Evolutionary conservation across 495 filamentous ascomycete genomes (phyloP).

Genomic region (Cudoniella acicularis): DNA sequence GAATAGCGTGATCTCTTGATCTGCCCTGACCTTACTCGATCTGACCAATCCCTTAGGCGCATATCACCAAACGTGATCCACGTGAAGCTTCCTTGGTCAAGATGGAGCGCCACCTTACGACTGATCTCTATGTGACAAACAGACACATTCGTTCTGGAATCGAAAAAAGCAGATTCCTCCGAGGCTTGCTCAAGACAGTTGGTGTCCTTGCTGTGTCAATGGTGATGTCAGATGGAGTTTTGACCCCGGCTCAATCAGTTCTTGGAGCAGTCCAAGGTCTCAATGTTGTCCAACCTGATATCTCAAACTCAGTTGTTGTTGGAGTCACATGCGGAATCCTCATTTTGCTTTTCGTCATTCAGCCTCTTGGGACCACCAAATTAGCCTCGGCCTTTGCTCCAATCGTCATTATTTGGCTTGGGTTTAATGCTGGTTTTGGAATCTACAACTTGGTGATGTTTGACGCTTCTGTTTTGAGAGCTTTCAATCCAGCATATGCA

Average conservation of each 20-base stretch:
- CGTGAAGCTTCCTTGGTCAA: constrained; percentile 31
- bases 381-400: constrained; percentile 62
- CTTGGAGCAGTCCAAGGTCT: constrained; percentile 68
- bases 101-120: constrained; percentile 55
- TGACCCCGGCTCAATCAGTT: constrained; percentile 68
- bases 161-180: constrained; percentile 51
- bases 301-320: constrained; percentile 51
- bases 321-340: constrained; percentile 67
- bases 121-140: constrained; percentile 48
- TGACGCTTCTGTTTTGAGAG: constrained; percentile 61
- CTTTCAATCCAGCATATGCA: constrained; percentile 63
- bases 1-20: background rate
- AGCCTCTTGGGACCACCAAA: constrained; percentile 65
- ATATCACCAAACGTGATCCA: constrained; percentile 23
- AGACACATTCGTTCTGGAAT: constrained; percentile 48
- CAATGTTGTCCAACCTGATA: constrained; percentile 42
- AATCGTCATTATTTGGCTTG: constrained; percentile 69
- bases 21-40: too few relatives aligned
- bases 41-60: too few relatives aligned
- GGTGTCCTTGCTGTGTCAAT: constrained; percentile 66
- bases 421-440: constrained; percentile 61
- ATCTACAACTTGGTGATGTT: constrained; percentile 61
- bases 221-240: constrained; percentile 64
- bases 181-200: constrained; percentile 55
- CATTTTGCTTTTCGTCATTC: constrained; percentile 61